Conservation (phyloP, 352 stramenopile species). For the Globisporangium megalacanthum region DNA sequence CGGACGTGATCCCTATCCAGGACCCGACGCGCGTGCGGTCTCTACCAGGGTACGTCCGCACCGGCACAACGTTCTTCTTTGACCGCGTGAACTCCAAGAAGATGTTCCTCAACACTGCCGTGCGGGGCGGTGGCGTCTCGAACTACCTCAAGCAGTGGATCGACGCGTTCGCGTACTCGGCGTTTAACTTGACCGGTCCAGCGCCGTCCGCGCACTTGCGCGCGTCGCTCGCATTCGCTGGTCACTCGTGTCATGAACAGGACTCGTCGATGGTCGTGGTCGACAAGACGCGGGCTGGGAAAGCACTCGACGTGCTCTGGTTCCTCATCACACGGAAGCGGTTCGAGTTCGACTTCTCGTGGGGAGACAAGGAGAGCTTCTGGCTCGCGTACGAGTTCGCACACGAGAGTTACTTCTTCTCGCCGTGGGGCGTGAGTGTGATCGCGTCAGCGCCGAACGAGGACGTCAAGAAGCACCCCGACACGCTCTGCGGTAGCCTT, state of each 20-base stretch:
- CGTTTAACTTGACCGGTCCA: conserved; percentile 23
- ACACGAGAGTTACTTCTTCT: conserved; percentile 45
- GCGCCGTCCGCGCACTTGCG: conserved; percentile 32
- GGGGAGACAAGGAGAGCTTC: conserved; percentile 44
- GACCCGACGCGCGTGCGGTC: conserved; percentile 36
- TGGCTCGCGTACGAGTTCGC: conserved; percentile 51
- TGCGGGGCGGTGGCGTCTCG: conserved; percentile 24
- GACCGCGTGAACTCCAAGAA: conserved; percentile 46
- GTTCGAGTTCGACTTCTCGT: conserved; percentile 29
- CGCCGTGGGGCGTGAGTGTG: conserved; percentile 34
- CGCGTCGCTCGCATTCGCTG: conserved; percentile 35
- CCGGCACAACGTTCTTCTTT: conserved; percentile 64
- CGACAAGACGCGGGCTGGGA: conserved; percentile 25
- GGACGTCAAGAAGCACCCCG: conserved; percentile 28
- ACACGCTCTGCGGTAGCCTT: conserved; percentile 36
- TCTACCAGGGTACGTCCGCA: conserved; percentile 30
- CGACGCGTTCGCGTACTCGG: conserved; percentile 46
- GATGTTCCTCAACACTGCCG: conserved; percentile 53
- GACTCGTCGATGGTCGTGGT: conserved; percentile 49
- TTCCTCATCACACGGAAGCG: conserved; percentile 30
- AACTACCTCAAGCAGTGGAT: conserved; percentile 49
- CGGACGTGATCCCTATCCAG: conserved; percentile 42
- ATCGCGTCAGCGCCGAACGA: conserved; percentile 28
- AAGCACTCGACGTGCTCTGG: conserved; percentile 33
- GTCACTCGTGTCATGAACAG: conserved; percentile 48